Conservation (phyloP, 805 yeast genomes). For the Candida montana region DNA sequence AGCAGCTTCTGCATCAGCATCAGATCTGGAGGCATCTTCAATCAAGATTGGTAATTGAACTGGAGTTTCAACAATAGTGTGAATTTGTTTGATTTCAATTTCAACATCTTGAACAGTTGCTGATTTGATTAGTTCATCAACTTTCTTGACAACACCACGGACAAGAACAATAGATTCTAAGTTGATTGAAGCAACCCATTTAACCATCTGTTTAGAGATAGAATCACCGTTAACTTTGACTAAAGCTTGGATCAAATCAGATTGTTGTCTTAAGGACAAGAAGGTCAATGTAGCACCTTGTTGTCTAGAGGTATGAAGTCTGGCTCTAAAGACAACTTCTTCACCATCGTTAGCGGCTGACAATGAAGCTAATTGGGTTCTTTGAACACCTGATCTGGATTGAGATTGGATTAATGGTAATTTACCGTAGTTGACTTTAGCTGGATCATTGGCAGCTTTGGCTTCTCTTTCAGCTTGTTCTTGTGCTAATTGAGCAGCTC, state of each 20-base stretch:
- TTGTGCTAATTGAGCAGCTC: constrained; percentile 82
- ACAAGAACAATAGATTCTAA: constrained; percentile 91
- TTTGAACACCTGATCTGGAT: constrained; percentile 56
- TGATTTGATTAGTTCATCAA: constrained; percentile 80
- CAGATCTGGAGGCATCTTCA: constrained; percentile 96
- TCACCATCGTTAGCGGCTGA: constrained; percentile 64
- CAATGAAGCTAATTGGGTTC: constrained; percentile 54
- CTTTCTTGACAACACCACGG: constrained; percentile 76
- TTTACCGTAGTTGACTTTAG: constrained; percentile 85
- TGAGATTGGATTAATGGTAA: constrained; percentile 80
- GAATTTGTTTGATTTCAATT: constrained; percentile 68
- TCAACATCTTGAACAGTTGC: constrained; percentile 91
- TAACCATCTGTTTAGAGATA: constrained; percentile 91
- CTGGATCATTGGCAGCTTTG: constrained; percentile 74
- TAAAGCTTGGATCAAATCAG: constrained; percentile 75
- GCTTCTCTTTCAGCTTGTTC: constrained; percentile 67
- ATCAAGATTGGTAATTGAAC: constrained; percentile 87
- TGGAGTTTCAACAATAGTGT: constrained; percentile 81
- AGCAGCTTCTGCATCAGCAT: constrained; percentile 86
- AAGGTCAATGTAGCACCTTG: constrained; percentile 95
- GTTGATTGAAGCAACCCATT: constrained; percentile 85
- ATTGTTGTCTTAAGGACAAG: constrained; percentile 87
- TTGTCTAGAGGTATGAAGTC: constrained; percentile 88
- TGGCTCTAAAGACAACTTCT: constrained; percentile 82
- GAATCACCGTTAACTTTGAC: constrained; percentile 69